Evolutionary conservation across 768 basidiomycete genomes (phyloP), one percentile per base, ranked within the genome.

Genomic region (Amanita molliuscula): DNA sequence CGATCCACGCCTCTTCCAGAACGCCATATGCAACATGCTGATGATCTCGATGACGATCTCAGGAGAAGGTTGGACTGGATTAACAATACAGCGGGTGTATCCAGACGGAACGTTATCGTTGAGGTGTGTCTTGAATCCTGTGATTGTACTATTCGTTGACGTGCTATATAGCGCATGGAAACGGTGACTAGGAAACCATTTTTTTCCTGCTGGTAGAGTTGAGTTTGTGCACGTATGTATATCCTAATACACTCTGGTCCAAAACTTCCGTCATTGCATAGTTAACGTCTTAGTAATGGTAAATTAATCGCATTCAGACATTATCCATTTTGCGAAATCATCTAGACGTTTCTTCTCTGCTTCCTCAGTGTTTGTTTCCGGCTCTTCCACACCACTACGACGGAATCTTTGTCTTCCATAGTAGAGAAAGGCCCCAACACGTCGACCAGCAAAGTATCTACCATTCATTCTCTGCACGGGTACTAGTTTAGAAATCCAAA

Each of bases 331-430:
- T 0, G 89, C 88, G 61, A 95, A 96, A 63, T 82, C 78, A 48
- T 95, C 93, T 60, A 97, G 65, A 41, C 93, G 80, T 61, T 79
- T 78, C 73, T 84, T 84, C 63, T 96, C 89, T 36, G 76, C 82
- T 45, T 84, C 87, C 3, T 79, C 84, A 2, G 76, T 80, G 18
- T 78, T 81, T 6, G 74, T 82, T 48, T 76, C 81, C 2, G 79
- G 81, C n/a, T 83, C 82, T 2, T 75, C 76, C 21, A 68, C 69
- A 7, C 88, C 90, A 53, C 79, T 85, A 48, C 86, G 84, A 55
- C 72, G 77, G 73, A 87, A 97, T 36, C 81, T 71, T 61, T 93
- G 84, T 63, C 81, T 84, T 44, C 93, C 94, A 23, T 76, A 74
- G 62, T 82, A 94, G 11, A 96, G 69, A 3, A 78, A 77, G 1